Percentiles rank a stretch among this genome's conserved stretches.
Evolutionary conservation across 2,329 filamentous ascomycete species (phyloP).

Genomic region (Penicillium sp.): DNA sequence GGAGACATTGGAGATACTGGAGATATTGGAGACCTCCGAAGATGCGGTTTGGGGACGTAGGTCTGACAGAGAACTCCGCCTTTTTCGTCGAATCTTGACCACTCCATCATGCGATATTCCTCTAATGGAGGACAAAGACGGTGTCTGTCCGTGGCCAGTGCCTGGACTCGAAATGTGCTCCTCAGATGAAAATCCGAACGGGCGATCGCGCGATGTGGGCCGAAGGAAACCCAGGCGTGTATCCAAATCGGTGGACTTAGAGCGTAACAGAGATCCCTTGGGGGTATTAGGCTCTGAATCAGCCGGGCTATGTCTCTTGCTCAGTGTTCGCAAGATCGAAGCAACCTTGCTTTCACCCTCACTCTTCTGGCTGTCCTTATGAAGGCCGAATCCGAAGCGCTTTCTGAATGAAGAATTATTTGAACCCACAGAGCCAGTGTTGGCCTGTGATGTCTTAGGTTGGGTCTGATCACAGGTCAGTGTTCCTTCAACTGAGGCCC

Average conservation of each 20-base stretch:
- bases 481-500: constrained; percentile 44
- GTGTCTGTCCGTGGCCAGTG: constrained; percentile 49
- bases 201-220: constrained; percentile 57
- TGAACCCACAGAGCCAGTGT: constrained; percentile 74
- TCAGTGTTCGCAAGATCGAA: constrained; percentile 83
- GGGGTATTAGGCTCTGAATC: constrained; percentile 66
- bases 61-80: constrained; percentile 89
- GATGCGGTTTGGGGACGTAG: constrained; percentile 66
- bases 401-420: constrained; percentile 82
- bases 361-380: constrained; percentile 76
- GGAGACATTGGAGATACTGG: constrained; percentile 25
- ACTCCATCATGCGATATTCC: constrained; percentile 47
- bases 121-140: constrained; percentile 52
- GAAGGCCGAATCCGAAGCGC: constrained; percentile 78
- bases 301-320: constrained; percentile 70
- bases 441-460: constrained; percentile 59
- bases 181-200: constrained; percentile 51
- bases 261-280: constrained; percentile 65
- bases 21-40: constrained; percentile 50
- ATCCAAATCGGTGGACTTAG: constrained; percentile 75
- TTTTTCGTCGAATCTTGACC: constrained; percentile 65
- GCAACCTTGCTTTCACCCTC: constrained; percentile 67
- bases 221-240: constrained; percentile 48
- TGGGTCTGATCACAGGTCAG: constrained; percentile 57
- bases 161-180: constrained; percentile 45